Base-by-base conservation (phyloP, 805 yeast genomes). In the Vanderwaltozyma tropicalis region DNA sequence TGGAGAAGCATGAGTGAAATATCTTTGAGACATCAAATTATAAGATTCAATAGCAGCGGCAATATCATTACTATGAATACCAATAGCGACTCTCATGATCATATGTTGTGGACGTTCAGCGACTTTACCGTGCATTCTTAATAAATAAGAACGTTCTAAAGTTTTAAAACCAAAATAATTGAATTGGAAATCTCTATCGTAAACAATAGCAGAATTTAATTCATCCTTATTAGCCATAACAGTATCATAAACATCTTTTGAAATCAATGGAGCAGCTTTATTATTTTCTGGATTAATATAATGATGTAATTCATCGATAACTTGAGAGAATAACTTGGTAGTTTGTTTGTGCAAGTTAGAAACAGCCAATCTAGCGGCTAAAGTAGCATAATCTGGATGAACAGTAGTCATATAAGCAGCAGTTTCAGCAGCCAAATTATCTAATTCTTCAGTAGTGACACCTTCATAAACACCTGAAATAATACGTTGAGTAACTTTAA, bases 321-420 rank as follows among this genome's bases (percentile, higher is more conserved):
- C 94, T 50, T 76, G 78, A 28, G 94, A 80, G 52, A 83, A 89
- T 54, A 72, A 81, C 62, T 83, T 82, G 43, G 86, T 82, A 37
- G 96, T 88, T 66, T 87, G 95, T 65, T 88, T 88, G 68, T 89
- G 96, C 57, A 92, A 71, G 61, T 86, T 86, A 30, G 96, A 84
- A 39, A 92, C 80, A 16, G 97, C 96, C 43, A 89, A 81, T 67
- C 98, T 79, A 26, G 97, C 96, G 38, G 96, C 96, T 51, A 87
- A 71, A 31, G 79, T 77, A 20, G 96, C 96, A 53, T 89, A 88
- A 65, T 92, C 97, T n/a, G 97, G 97, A 62, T 89, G 97, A 45
- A 84, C 75, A 11, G 97, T 89, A 41, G 96, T 87, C 96, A 92
- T 85, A 57, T 81, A 83, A 31, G 97, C 97, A 41, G 96, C 94